A percentile compares a stretch with the other conserved stretches of the same genome.
phyloP scores from a whole-genome alignment of 495 filamentous ascomycete species.

The Trypethelium eluteriae region DNA sequence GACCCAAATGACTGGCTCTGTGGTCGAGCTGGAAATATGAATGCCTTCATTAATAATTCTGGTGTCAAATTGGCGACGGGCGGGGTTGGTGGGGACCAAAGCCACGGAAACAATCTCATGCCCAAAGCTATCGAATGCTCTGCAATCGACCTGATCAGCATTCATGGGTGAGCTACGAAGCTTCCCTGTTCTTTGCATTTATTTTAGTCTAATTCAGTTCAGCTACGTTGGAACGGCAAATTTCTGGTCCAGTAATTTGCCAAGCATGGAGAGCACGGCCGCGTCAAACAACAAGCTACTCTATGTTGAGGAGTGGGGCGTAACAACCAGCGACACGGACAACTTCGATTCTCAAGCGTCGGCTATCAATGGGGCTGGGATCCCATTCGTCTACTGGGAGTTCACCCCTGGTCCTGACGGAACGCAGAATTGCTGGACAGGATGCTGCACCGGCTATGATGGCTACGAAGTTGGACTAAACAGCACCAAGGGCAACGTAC shows the following conservation, averaged over 20 bases:
- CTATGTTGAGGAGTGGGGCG: slow-evolving; percentile 22
- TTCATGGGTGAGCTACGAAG: slow-evolving; percentile 20
- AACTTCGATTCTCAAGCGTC: slow-evolving; percentile 18
- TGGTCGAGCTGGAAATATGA: slow-evolving; percentile 19
- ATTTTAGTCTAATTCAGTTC: neutral
- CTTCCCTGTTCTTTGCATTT: slow-evolving; percentile 16
- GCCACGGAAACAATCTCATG: slow-evolving; percentile 19
- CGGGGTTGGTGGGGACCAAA: slow-evolving; percentile 22
- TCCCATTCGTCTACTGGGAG: slow-evolving; percentile 22
- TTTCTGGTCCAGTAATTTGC: neutral
- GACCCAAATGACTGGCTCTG: slow-evolving; percentile 33
- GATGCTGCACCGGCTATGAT: slow-evolving; percentile 18
- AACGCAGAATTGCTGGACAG: slow-evolving; percentile 8
- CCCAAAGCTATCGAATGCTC: slow-evolving; percentile 20
- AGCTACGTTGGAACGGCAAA: neutral
- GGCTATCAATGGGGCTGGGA: slow-evolving; percentile 18
- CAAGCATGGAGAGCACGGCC: neutral
- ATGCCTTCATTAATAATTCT: slow-evolving; percentile 12
- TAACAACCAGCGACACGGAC: slow-evolving; percentile 13
- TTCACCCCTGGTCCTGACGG: slow-evolving; percentile 17
- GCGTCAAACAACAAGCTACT: slow-evolving; percentile 7
- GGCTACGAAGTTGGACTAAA: slow-evolving; percentile 18
- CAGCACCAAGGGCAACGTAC: slow-evolving; percentile 17
- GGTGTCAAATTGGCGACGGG: slow-evolving; percentile 21
- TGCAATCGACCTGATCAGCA: slow-evolving; percentile 24